Percentiles rank a stretch among this genome's conserved stretches.
These are phyloP conservation scores for Alternaria novae-zelandiae DNA, from an alignment of 2,329 filamentous ascomycete genomes.

Conservation along the genomic window DNA sequence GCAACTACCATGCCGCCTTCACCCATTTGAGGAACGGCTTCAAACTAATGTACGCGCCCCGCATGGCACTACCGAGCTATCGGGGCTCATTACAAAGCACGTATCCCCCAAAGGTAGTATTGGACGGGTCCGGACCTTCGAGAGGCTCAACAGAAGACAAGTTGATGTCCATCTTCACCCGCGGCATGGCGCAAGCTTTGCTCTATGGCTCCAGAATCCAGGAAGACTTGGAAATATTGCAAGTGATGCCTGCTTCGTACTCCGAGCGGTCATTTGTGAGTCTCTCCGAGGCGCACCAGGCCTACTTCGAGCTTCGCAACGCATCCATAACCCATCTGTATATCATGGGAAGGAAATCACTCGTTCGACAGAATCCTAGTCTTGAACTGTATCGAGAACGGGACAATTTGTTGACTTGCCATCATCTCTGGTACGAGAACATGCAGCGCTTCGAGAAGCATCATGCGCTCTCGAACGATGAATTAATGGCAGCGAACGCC, in stretches of 20 bases:
- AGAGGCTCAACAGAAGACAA: constrained; percentile 18
- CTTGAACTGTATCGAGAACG: constrained; percentile 12
- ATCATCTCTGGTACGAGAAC: constrained; percentile 21
- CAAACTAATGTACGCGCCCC: constrained; percentile 7
- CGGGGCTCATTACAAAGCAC: not conserved
- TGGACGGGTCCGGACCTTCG: not conserved
- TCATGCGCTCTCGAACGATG: constrained; percentile 11
- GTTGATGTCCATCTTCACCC: constrained; percentile 30
- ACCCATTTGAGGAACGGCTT: constrained; percentile 55
- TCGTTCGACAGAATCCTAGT: not conserved
- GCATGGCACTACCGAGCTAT: not conserved
- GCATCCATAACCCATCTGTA: constrained; percentile 18
- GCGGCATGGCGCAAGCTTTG: constrained; percentile 23
- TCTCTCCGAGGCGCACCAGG: constrained; percentile 23
- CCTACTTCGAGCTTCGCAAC: constrained; percentile 29
- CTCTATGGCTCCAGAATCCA: constrained; percentile 25
- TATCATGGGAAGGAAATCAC: constrained; percentile 3
- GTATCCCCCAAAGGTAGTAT: not conserved
- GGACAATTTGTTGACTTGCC: constrained; percentile 17
- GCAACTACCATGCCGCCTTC: constrained; percentile 49
- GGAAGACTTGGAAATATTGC: constrained; percentile 7
- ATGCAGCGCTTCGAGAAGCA: constrained; percentile 5
- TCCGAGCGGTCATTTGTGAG: constrained; percentile 5
- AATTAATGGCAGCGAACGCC: constrained; percentile 17
- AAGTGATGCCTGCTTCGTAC: not conserved